Conservation (phyloP, 345 rosid species). For the Pseudoturritis turrita region DNA sequence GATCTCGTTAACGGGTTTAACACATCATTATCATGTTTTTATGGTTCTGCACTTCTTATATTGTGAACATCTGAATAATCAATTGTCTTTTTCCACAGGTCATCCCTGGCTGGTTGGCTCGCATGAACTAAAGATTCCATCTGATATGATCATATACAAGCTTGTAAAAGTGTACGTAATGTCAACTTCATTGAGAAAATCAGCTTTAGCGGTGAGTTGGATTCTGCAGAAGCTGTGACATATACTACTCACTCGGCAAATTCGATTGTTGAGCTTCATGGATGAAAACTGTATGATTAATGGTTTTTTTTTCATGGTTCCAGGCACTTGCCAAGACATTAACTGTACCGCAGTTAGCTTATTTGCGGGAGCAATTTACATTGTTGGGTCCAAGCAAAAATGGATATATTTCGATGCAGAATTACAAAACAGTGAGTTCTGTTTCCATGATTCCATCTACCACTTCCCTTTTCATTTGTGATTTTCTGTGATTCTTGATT, state of each 20-base stretch:
- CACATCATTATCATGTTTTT: neutral
- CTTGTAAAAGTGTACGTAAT: conserved; percentile 68
- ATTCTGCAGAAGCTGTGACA: conserved; percentile 13
- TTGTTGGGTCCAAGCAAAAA: conserved; percentile 73
- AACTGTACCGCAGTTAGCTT: conserved; percentile 66
- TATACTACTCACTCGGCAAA: neutral
- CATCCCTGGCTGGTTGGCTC: conserved; percentile 90
- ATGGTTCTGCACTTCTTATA: neutral
- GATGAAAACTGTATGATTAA: neutral
- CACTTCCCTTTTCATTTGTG: neutral
- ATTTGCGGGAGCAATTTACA: conserved; percentile 79
- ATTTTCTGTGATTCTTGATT: conserved; percentile 8
- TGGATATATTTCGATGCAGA: conserved; percentile 78
- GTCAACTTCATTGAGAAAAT: conserved; percentile 73
- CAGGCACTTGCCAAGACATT: conserved; percentile 90
- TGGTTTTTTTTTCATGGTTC: neutral
- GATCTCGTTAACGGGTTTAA: conserved; percentile 1
- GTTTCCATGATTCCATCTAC: neutral
- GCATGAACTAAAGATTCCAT: conserved; percentile 68
- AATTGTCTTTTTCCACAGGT: conserved; percentile 42
- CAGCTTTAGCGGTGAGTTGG: conserved; percentile 62
- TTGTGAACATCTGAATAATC: neutral
- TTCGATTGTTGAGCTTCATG: neutral
- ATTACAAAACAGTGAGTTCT: conserved; percentile 67
- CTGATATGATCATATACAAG: conserved; percentile 76